Percentiles rank a stretch among this genome's conserved stretches.
Evolutionary conservation across 768 basidiomycete species (phyloP).

Genomic region (Boletus vermiculosoides): DNA sequence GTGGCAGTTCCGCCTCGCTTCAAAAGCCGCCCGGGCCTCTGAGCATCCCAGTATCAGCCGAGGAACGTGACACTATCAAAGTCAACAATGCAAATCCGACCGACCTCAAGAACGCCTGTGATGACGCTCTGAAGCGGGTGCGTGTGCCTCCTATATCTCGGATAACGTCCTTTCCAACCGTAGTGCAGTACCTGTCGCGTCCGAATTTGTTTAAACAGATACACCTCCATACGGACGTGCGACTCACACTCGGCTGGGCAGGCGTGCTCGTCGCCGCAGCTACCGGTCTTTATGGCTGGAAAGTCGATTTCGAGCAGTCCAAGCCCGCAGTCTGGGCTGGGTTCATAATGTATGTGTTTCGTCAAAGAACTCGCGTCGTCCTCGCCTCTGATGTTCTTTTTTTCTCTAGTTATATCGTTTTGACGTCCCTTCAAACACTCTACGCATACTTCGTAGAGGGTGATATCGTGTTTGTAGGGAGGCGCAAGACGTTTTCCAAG

Average conservation of each 20-base stretch:
- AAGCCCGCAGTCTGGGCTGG: slow-evolving; percentile 80
- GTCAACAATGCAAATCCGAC: slow-evolving; percentile 57
- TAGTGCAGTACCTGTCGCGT: slow-evolving; percentile 71
- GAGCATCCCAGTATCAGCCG: slow-evolving; percentile 42
- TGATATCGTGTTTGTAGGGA: slow-evolving; percentile 82
- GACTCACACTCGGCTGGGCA: slow-evolving; percentile 83
- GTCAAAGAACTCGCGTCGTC: slow-evolving; percentile 2
- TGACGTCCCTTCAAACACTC: slow-evolving; percentile 70
- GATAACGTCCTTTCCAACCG: background rate
- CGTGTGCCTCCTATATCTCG: slow-evolving; percentile 21
- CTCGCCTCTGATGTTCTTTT: slow-evolving; percentile 2
- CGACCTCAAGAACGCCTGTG: slow-evolving; percentile 70
- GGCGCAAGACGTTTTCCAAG: slow-evolving; percentile 86
- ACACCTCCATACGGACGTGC: slow-evolving; percentile 84
- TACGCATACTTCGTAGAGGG: slow-evolving; percentile 89
- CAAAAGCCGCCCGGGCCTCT: slow-evolving; percentile 54
- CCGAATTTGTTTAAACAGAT: slow-evolving; percentile 85
- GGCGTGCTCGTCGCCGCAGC: slow-evolving; percentile 78
- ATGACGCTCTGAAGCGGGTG: slow-evolving; percentile 90
- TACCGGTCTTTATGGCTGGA: slow-evolving; percentile 83
- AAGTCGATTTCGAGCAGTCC: slow-evolving; percentile 84
- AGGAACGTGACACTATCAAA: slow-evolving; percentile 54
- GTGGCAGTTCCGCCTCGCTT: slow-evolving; percentile 26
- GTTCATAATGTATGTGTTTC: slow-evolving; percentile 63
- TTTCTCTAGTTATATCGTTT: slow-evolving; percentile 61